Conservation (phyloP, 345 rosid species). For the Draba incana region DNA sequence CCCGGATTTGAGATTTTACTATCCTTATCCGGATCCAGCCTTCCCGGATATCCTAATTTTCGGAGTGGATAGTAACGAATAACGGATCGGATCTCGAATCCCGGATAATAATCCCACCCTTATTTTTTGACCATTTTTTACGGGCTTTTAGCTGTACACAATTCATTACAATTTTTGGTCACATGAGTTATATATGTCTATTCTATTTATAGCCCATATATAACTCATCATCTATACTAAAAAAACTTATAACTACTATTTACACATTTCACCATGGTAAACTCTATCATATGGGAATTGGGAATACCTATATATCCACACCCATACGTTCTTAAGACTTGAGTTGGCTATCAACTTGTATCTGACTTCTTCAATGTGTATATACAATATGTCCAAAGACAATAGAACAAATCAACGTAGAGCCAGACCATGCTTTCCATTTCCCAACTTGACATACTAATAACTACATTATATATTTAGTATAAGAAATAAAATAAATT, state of each 20-base stretch:
- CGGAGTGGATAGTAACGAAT: too few relatives aligned
- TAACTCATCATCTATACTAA: background rate
- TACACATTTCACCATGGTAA: slow-evolving; percentile 17
- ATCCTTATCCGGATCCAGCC: too few relatives aligned
- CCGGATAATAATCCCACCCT: background rate
- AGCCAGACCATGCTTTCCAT: slow-evolving; percentile 31
- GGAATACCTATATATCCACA: background rate
- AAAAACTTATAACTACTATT: background rate
- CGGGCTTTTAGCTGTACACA: slow-evolving; percentile 22
- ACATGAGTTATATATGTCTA: slow-evolving; percentile 5
- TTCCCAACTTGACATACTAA: slow-evolving; percentile 36
- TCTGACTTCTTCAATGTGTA: slow-evolving; percentile 19
- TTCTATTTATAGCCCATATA: slow-evolving; percentile 8
- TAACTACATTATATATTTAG: slow-evolving; percentile 19
- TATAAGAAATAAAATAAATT: background rate
- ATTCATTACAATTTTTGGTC: slow-evolving; percentile 30
- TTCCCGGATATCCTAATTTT: too few relatives aligned
- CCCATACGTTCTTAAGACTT: slow-evolving; percentile 24
- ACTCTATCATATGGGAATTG: slow-evolving; percentile 10
- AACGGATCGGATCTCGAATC: too few relatives aligned
- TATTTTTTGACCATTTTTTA: slow-evolving; percentile 25
- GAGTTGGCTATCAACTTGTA: slow-evolving; percentile 35
- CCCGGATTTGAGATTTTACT: too few relatives aligned
- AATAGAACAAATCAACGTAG: slow-evolving; percentile 11
- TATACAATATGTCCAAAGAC: slow-evolving; percentile 5